A percentile compares a stretch with the other conserved stretches of the same genome.
phyloP scores from a whole-genome alignment of 305 asterid genomes.

The Fraxinus platypoda region DNA sequence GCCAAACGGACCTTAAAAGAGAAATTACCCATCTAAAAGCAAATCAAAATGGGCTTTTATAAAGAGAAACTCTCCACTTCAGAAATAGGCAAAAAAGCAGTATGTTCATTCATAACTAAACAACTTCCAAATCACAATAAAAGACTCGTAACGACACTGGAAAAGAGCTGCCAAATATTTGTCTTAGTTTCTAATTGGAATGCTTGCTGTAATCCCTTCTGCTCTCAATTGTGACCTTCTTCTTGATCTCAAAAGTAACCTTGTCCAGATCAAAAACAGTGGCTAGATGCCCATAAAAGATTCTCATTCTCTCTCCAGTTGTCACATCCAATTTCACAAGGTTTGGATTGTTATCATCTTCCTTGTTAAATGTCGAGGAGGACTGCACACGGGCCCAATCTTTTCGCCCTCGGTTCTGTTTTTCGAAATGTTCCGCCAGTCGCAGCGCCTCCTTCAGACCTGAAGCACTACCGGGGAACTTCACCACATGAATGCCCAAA shows the following conservation, averaged over 20 bases:
- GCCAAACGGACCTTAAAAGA: background rate
- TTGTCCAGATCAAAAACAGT: conserved; percentile 74
- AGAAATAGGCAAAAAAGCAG: background rate
- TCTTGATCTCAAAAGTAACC: conserved; percentile 72
- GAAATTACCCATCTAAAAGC: background rate
- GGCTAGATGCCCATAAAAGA: conserved; percentile 79
- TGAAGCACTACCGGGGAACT: conserved; percentile 59
- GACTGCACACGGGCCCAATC: conserved; percentile 72
- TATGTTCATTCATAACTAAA: background rate
- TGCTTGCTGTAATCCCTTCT: conserved; percentile 39
- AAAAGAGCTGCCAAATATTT: background rate
- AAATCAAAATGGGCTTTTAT: background rate
- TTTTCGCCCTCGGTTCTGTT: conserved; percentile 60
- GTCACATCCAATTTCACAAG: conserved; percentile 56
- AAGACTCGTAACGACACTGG: background rate
- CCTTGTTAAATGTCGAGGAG: conserved; percentile 39
- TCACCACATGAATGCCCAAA: conserved; percentile 68
- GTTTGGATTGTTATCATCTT: conserved; percentile 74
- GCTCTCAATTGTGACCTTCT: conserved; percentile 68
- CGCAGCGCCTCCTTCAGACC: conserved; percentile 74
- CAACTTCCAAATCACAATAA: background rate
- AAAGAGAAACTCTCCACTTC: background rate
- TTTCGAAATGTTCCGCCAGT: conserved; percentile 63
- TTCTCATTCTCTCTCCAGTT: conserved; percentile 64
- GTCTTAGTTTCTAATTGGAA: conserved; percentile 27